Evolutionary conservation across 2,329 filamentous ascomycete species (phyloP).

Genomic region (Cladophialophora bantiana): DNA sequence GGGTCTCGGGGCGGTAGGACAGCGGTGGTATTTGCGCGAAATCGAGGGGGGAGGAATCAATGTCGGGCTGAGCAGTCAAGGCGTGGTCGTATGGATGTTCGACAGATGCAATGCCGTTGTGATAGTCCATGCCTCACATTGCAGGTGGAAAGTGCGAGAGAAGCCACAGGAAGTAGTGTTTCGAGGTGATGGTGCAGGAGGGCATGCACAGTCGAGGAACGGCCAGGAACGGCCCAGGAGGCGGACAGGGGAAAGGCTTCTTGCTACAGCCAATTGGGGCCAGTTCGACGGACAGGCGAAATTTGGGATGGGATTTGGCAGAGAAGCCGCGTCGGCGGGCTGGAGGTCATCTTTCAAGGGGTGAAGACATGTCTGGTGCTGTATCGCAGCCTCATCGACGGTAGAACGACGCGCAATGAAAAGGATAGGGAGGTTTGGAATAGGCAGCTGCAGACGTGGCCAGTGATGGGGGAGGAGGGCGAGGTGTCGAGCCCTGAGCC

Average conservation of each 20-base stretch:
- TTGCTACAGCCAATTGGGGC: constrained; percentile 24
- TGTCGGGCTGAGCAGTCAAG: constrained; percentile 2
- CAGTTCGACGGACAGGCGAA: constrained; percentile 15
- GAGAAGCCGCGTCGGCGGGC: neutral
- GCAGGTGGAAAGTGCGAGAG: constrained; percentile 21
- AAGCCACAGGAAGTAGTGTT: neutral
- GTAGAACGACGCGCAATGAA: neutral
- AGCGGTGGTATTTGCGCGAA: constrained; percentile 10
- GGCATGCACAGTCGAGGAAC: constrained; percentile 20
- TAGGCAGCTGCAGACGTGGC: constrained; percentile 1
- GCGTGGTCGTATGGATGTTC: constrained; percentile 20
- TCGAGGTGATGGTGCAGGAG: constrained; percentile 15
- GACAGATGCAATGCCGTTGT: constrained; percentile 25
- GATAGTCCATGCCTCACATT: constrained; percentile 32
- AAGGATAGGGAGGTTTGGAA: neutral
- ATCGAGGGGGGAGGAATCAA: constrained; percentile 11
- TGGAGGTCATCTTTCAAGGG: neutral
- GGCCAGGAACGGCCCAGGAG: constrained; percentile 16
- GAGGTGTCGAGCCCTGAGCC: neutral
- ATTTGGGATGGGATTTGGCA: constrained; percentile 21
- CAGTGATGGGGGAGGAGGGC: neutral
- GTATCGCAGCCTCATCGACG: constrained; percentile 3
- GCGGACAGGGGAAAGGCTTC: constrained; percentile 15
- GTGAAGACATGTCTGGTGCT: constrained; percentile 7
- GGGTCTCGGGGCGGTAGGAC: constrained; percentile 17